Evolutionary conservation across 2,329 filamentous ascomycete genomes (phyloP).

Genomic region (Cryphonectria carpinicola): DNA sequence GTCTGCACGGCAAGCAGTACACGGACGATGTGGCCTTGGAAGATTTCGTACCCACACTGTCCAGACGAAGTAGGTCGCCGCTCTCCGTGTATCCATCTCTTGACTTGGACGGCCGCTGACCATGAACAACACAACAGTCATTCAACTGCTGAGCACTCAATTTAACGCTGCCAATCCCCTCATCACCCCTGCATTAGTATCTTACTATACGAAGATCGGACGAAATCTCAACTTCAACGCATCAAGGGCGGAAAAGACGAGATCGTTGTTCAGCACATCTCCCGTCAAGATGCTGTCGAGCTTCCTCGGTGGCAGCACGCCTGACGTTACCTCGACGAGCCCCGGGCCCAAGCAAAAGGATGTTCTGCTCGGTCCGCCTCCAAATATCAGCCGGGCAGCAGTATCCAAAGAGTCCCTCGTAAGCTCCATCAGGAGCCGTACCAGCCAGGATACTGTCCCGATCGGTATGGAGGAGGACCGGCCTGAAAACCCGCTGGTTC

Average conservation of each 20-base stretch:
- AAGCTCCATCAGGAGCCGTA: conserved; percentile 56
- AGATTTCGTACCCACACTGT: conserved; percentile 75
- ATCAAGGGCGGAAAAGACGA: conserved; percentile 65
- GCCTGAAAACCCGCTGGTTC: conserved; percentile 68
- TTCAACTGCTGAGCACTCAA: conserved; percentile 72
- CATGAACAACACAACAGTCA: conserved; percentile 52
- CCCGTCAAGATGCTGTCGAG: conserved; percentile 90
- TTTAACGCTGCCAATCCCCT: conserved; percentile 68
- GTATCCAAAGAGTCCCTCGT: conserved; percentile 51
- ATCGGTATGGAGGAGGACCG: conserved; percentile 52
- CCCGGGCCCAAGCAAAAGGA: conserved; percentile 45
- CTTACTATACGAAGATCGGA: conserved; percentile 77
- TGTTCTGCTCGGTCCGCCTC: conserved; percentile 30
- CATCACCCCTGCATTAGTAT: conserved; percentile 70
- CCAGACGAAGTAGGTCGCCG: conserved; percentile 66
- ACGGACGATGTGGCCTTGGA: conserved; percentile 74
- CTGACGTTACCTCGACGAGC: conserved; percentile 45
- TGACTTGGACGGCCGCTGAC: conserved; percentile 39
- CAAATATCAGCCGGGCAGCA: conserved; percentile 23
- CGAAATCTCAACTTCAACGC: conserved; percentile 66
- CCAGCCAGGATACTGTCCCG: conserved; percentile 48
- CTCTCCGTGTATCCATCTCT: neutral
- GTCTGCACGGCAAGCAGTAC: conserved; percentile 71
- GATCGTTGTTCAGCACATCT: conserved; percentile 76
- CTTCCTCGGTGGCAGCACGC: conserved; percentile 67